phyloP scores from a whole-genome alignment of 441 rosid genomes.

The Omphalea diandra region DNA sequence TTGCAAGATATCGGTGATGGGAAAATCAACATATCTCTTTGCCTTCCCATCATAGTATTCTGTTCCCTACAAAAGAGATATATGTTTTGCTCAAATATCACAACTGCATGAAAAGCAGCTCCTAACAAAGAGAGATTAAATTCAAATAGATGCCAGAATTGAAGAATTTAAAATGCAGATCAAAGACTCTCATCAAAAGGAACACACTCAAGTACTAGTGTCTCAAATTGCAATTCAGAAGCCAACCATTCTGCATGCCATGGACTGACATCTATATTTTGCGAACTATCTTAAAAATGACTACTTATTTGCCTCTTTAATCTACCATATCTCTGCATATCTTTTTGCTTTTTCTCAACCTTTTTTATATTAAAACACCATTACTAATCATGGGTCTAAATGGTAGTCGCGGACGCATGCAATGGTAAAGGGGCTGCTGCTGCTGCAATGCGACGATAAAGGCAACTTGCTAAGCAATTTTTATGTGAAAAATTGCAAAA shows the following conservation, averaged over 20 bases:
- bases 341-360: background rate
- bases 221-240: background rate
- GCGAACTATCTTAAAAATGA: background rate
- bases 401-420: too few species aligned
- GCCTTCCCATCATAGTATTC: constrained; percentile 96
- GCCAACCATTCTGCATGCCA: background rate
- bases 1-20: constrained; percentile 98
- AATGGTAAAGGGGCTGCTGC: too few species aligned
- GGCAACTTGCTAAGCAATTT: too few species aligned
- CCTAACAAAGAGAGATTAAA: background rate
- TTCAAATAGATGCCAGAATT: constrained; percentile 10
- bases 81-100: constrained; percentile 19
- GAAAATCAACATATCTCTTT: constrained; percentile 97
- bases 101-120: background rate
- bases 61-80: constrained; percentile 69
- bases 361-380: background rate
- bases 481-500: too few species aligned
- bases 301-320: background rate
- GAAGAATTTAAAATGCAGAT: constrained; percentile 5
- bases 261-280: too few species aligned
- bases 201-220: background rate
- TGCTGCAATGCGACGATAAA: too few species aligned
- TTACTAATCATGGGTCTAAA: too few species aligned
- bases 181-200: constrained; percentile 5
- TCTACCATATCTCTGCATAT: background rate